Conservation (phyloP, 441 rosid genomes). For the Sinapis alba region DNA sequence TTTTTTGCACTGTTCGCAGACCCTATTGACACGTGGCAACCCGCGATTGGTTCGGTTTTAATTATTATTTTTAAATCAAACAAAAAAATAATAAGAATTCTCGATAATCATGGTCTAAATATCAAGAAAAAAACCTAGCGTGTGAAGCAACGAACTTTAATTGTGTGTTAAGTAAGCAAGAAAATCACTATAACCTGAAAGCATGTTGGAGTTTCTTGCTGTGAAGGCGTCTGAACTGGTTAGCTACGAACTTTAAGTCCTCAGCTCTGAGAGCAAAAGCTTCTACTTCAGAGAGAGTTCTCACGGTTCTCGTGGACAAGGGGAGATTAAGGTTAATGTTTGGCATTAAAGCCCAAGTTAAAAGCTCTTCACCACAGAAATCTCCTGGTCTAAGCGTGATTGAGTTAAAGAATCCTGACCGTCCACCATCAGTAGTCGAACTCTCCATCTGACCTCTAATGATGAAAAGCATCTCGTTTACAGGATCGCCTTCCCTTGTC, state of each 20-base stretch:
- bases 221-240: slow-evolving; percentile 78
- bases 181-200: slow-evolving; percentile 45
- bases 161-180: background rate
- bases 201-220: slow-evolving; percentile 91
- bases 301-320: slow-evolving; percentile 72
- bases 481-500: slow-evolving; percentile 88
- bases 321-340: slow-evolving; percentile 58
- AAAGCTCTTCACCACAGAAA: slow-evolving; percentile 84
- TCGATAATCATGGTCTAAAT: too few relatives aligned
- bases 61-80: too few relatives aligned
- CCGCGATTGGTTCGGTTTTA: too few relatives aligned
- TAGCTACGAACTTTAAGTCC: slow-evolving; percentile 79
- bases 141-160: background rate
- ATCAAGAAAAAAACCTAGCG: slow-evolving; percentile 15
- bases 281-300: slow-evolving; percentile 65
- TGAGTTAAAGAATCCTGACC: slow-evolving; percentile 76
- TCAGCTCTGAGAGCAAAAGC: slow-evolving; percentile 79
- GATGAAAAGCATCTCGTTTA: slow-evolving; percentile 85
- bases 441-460: slow-evolving; percentile 86
- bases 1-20: too few relatives aligned
- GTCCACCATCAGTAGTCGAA: slow-evolving; percentile 82
- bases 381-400: slow-evolving; percentile 73
- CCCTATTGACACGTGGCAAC: too few relatives aligned
- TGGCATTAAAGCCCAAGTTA: slow-evolving; percentile 83
- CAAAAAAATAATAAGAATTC: too few relatives aligned